Evolutionary conservation across 352 stramenopile genomes (phyloP).

Genomic region (Phytopythium oedochilum): DNA sequence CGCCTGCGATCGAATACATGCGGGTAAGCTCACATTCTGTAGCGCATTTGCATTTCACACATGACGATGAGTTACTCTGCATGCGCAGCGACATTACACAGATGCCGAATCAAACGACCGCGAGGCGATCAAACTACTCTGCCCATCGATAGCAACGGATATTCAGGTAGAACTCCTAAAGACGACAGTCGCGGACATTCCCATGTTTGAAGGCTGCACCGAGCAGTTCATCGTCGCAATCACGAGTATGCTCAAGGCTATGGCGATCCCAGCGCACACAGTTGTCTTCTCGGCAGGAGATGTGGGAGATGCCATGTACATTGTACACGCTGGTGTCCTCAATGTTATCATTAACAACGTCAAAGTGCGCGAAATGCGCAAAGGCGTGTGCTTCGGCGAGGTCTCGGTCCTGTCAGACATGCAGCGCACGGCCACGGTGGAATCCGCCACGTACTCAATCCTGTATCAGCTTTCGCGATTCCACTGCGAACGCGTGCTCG

Average conservation of each 20-base stretch:
- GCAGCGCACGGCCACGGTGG: slow-evolving; percentile 45
- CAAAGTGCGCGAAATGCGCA: slow-evolving; percentile 67
- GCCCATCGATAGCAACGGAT: slow-evolving; percentile 67
- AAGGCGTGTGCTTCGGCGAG: slow-evolving; percentile 67
- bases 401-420: slow-evolving; percentile 62
- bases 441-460: slow-evolving; percentile 60
- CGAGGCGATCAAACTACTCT: slow-evolving; percentile 62
- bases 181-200: slow-evolving; percentile 37
- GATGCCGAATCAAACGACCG: slow-evolving; percentile 69
- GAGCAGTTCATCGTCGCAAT: slow-evolving; percentile 55
- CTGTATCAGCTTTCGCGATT: slow-evolving; percentile 69
- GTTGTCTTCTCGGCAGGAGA: slow-evolving; percentile 54
- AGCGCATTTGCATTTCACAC: background rate
- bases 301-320: slow-evolving; percentile 68
- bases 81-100: slow-evolving; percentile 49
- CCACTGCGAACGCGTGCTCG: slow-evolving; percentile 44
- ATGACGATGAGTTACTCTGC: background rate
- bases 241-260: slow-evolving; percentile 59
- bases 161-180: slow-evolving; percentile 70
- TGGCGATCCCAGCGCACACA: slow-evolving; percentile 51
- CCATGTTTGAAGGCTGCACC: slow-evolving; percentile 52
- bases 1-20: slow-evolving; percentile 64
- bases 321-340: slow-evolving; percentile 66
- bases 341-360: slow-evolving; percentile 48
- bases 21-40: slow-evolving; percentile 15